Conservation (phyloP, 2,329 filamentous ascomycete genomes). For the Microcyclosporella mali region DNA sequence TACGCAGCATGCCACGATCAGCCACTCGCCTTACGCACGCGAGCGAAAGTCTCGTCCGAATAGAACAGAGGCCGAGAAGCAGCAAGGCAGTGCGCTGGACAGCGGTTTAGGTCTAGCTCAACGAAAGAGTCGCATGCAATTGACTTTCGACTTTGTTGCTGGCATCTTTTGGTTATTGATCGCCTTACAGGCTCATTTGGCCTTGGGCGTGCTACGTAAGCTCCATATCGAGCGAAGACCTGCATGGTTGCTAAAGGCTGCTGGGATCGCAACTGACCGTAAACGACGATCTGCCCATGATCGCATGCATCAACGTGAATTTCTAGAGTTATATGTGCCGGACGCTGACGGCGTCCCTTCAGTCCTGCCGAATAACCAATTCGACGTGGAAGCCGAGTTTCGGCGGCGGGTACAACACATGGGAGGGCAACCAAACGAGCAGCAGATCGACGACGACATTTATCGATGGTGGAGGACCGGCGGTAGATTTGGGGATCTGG, state of each 20-base stretch:
- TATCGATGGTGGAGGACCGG: slow-evolving; percentile 81
- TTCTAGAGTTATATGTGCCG: slow-evolving; percentile 48
- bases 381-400: slow-evolving; percentile 78
- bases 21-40: slow-evolving; percentile 54
- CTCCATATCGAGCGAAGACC: slow-evolving; percentile 59
- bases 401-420: slow-evolving; percentile 38
- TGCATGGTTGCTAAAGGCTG: slow-evolving; percentile 54
- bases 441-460: slow-evolving; percentile 56
- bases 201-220: slow-evolving; percentile 50
- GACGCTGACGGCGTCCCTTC: slow-evolving; percentile 48
- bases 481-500: slow-evolving; percentile 77
- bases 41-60: slow-evolving; percentile 52
- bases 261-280: slow-evolving; percentile 38
- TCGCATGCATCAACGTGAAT: slow-evolving; percentile 13
- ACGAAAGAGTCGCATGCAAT: slow-evolving; percentile 69
- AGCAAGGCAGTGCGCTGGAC: slow-evolving; percentile 31
- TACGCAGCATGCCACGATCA: slow-evolving; percentile 29
- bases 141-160: slow-evolving; percentile 68
- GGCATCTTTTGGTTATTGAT: slow-evolving; percentile 64
- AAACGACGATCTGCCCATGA: slow-evolving; percentile 20
- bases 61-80: slow-evolving; percentile 17
- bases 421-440: slow-evolving; percentile 27
- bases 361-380: slow-evolving; percentile 55
- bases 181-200: slow-evolving; percentile 51
- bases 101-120: slow-evolving; percentile 73